Evolutionary conservation across 805 yeast genomes (phyloP).

Genomic region (Lachancea sp.): DNA sequence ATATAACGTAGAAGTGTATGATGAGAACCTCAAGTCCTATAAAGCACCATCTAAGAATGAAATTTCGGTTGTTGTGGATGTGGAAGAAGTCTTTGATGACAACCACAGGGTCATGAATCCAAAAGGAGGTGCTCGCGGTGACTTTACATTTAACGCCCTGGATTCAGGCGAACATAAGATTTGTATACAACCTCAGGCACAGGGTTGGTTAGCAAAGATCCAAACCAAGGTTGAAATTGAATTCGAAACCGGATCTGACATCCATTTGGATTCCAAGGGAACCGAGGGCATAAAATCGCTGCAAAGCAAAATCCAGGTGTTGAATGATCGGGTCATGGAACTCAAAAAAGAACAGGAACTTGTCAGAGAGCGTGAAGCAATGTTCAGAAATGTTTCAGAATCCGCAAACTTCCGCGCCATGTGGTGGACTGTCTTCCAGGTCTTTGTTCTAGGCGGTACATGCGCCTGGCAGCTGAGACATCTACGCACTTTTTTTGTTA

Average conservation of each 20-base stretch:
- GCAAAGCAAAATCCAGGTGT: slow-evolving; percentile 49
- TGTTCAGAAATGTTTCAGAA: slow-evolving; percentile 68
- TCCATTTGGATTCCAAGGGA: slow-evolving; percentile 62
- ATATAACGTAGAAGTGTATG: slow-evolving; percentile 43
- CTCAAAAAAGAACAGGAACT: slow-evolving; percentile 59
- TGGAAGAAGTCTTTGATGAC: slow-evolving; percentile 68
- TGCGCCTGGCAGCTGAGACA: slow-evolving; percentile 72
- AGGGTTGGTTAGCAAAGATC: slow-evolving; percentile 59
- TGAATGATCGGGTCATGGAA: slow-evolving; percentile 51
- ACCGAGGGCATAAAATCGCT: slow-evolving; percentile 48
- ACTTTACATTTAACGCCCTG: slow-evolving; percentile 64
- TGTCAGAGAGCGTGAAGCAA: slow-evolving; percentile 69
- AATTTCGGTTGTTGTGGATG: slow-evolving; percentile 37
- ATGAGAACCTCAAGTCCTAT: slow-evolving; percentile 34
- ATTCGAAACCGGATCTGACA: slow-evolving; percentile 60
- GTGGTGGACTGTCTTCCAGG: slow-evolving; percentile 66
- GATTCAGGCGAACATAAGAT: slow-evolving; percentile 77
- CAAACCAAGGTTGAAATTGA: slow-evolving; percentile 56
- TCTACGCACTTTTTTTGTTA: slow-evolving; percentile 68
- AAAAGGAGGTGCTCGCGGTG: slow-evolving; percentile 57
- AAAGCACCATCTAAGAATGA: slow-evolving; percentile 32
- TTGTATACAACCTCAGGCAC: slow-evolving; percentile 49
- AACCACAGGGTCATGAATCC: slow-evolving; percentile 70
- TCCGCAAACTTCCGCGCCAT: slow-evolving; percentile 62
- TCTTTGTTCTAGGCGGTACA: slow-evolving; percentile 55